Percentiles rank a stretch among this genome's conserved stretches.
These are phyloP conservation scores for Eucalyptus viminalis DNA, from an alignment of 345 rosid species.

Conservation along the genomic window DNA sequence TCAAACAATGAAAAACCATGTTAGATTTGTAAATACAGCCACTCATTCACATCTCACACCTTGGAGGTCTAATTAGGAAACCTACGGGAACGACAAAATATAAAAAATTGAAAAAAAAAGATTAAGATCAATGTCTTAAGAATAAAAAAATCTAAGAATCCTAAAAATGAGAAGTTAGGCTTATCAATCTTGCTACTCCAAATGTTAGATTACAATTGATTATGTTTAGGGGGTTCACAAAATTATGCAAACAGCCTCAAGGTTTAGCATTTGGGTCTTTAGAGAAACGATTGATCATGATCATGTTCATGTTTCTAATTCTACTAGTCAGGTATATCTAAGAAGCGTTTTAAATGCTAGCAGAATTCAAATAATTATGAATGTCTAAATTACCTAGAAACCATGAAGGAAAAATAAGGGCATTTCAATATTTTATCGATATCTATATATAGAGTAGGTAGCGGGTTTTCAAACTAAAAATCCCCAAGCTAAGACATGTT, in stretches of 20 bases:
- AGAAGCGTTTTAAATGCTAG: neutral
- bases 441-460: neutral
- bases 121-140: neutral
- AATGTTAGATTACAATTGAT: neutral
- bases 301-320: neutral
- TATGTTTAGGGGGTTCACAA: neutral
- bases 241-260: neutral
- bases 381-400: neutral
- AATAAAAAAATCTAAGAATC: neutral
- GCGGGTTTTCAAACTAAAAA: neutral
- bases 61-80: neutral
- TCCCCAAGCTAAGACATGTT: neutral
- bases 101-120: neutral
- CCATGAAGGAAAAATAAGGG: neutral
- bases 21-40: neutral
- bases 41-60: neutral
- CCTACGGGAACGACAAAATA: neutral
- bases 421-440: neutral
- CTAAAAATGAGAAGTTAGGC: neutral
- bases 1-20: neutral
- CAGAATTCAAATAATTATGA: neutral
- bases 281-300: neutral
- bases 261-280: neutral
- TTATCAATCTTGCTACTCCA: neutral
- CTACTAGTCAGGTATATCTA: neutral